Evolutionary conservation across 345 rosid genomes (phyloP), one percentile per base, ranked within the genome.

Genomic region (Toxicodendron radicans): DNA sequence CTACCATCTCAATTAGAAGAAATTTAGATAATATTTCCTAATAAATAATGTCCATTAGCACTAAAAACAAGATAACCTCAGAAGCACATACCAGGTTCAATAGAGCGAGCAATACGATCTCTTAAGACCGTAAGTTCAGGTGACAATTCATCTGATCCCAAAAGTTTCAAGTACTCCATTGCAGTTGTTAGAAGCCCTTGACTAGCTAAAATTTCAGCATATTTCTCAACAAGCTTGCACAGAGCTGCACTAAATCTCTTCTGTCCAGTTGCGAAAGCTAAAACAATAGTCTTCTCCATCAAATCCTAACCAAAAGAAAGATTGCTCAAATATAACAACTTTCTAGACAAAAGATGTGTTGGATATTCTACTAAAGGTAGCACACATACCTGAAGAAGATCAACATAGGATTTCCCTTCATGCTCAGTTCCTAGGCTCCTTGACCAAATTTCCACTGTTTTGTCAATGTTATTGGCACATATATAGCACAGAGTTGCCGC

Each of bases 381-480:
- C 73, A 66, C 73, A 78, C 82, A 68, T 66, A 93, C 99, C 89
- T 96, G 99, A 78, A 96, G 94, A 79, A 88, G 95, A 81, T 96
- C 98, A 83, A 90, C 87, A 73, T 90, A 90, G 12, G 97, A 77
- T 83, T 88, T 89, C 72, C 94, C 92, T 66, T 88, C 95, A 35
- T 79, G 79, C 66, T 88, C 91, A 78, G 76, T 77, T 20, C 85
- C 79, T 76, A 96, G 88, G 83, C 85, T 85, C 84, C 90, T 90
- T 9, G 99, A 95, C 99, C 99, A 95, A 75, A 95, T 95, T 79
- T 93, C 99, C 75, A 96, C 97, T 59, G 99, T 93, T 78, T 93
- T 96, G 82, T 96, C 98, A 77, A 96, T 91, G 81, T 96, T 96
- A 53, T 97, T 95, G 5, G 98, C 98, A 68, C 99, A 96, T 64